phyloP scores from a whole-genome alignment of 129 eudicot genomes.

The Flaveria ramosissima region DNA sequence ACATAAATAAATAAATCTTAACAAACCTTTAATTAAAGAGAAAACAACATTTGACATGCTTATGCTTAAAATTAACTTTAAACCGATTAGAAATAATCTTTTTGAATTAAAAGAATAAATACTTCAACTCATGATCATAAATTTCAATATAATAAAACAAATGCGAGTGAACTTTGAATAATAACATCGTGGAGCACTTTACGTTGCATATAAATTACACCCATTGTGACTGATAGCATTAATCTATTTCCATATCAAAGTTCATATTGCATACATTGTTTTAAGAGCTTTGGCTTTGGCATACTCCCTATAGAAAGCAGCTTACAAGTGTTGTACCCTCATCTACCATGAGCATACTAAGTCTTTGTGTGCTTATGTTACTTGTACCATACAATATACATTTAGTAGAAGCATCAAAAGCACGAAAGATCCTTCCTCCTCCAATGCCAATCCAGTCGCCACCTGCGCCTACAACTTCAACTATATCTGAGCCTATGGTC shows the following conservation, averaged over 20 bases:
- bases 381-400: conserved; percentile 25
- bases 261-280: background rate
- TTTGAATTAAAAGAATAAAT: background rate
- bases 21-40: background rate
- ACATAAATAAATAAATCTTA: conserved; percentile 1
- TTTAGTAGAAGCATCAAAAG: conserved; percentile 29
- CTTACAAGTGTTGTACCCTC: background rate
- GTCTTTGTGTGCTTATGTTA: conserved; percentile 27
- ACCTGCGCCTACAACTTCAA: conserved; percentile 18
- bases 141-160: conserved; percentile 26
- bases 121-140: conserved; percentile 15
- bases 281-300: conserved; percentile 17
- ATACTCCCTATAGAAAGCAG: background rate
- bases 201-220: conserved; percentile 45
- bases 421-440: conserved; percentile 31
- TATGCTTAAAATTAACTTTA: background rate
- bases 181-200: conserved; percentile 64
- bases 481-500: background rate
- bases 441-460: conserved; percentile 14
- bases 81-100: background rate
- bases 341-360: conserved; percentile 12
- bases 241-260: background rate
- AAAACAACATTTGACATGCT: background rate
- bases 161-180: conserved; percentile 37
- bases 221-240: conserved; percentile 5